A percentile compares a stretch with the other conserved stretches of the same genome.
Conservation (phyloP, 2,329 filamentous ascomycete species). For the Trichophaea hybrida region DNA sequence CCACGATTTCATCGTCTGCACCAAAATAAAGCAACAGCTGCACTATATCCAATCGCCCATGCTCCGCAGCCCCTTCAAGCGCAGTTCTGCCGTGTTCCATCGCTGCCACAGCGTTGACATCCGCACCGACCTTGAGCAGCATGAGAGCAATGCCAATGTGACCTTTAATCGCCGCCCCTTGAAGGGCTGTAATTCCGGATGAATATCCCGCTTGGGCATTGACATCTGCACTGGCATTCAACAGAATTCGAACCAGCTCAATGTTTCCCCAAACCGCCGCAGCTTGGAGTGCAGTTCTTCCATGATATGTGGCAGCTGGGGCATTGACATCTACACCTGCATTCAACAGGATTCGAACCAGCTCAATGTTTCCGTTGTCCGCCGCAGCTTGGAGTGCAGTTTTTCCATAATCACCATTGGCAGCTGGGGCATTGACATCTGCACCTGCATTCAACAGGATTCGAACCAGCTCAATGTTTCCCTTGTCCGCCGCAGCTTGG, state of each 20-base stretch:
- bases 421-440: no score
- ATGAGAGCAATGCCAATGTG: background rate
- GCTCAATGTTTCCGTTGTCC: no score
- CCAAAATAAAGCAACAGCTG: no score
- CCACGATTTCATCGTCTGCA: no score
- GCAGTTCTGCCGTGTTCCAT: no score
- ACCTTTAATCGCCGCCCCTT: constrained; percentile 1
- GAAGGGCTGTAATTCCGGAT: background rate
- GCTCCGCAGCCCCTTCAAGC: no score
- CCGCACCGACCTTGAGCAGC: constrained; percentile 1
- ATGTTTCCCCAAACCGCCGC: background rate
- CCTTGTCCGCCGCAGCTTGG: no score
- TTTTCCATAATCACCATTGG: no score
- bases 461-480: no score
- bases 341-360: constrained; percentile 1
- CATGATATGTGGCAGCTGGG: background rate
- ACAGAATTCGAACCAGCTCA: background rate
- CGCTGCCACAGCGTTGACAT: background rate
- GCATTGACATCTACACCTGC: constrained; percentile 9
- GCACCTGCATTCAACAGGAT: no score
- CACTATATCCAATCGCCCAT: no score
- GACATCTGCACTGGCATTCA: background rate
- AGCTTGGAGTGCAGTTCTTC: constrained; percentile 4
- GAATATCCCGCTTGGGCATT: constrained; percentile 1
- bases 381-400: no score